Base-by-base conservation (phyloP, 495 filamentous ascomycete species). In the Penicillium coffeae region DNA sequence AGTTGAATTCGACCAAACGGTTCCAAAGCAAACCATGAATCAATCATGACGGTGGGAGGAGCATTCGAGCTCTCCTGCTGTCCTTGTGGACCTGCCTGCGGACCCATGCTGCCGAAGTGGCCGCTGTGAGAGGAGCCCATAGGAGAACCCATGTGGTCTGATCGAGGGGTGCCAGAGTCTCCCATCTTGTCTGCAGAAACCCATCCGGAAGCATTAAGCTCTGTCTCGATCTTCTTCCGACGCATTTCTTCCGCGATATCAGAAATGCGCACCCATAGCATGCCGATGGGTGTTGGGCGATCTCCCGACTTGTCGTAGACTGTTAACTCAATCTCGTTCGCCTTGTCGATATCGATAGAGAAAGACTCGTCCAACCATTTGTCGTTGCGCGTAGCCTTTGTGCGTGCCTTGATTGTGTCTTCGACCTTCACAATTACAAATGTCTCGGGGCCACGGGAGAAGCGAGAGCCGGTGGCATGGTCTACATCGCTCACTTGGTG, bases 161-260 rank as follows among this genome's bases (percentile, higher is more conserved):
- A 66, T 40, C 64, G 66, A 42, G 69, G 58, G 19, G 58, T 54
- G 21, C 74, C 62, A 36, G 74, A 71, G 41, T 79, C 76, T n/a
- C 71, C 87, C 84, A 97, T 91, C 52, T 88, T 86, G 59, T 96
- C 92, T 30, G 93, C 93, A 43, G 94, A 95, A 45, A 96, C 93
- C 93, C 93, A 99, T 37, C 92, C 93, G 35, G 86, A 85, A 44
- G 80, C 81, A 56, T 89, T 91, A 48, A 95, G 83, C 58, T 99
- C 93, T 3, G 88, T 84, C 65, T 97, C 94, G 51, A 99, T 90
- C 72, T 87, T 96, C 76, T 96, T 97, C 41, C 90, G 86, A 54
- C 93, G 87, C 78, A 97, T 91, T 66, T 97, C 93, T 58, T 99
- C 93, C 20, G 86, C 89, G 52, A 99, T 95, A 65, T 99, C 93